Evolutionary conservation across 2,329 filamentous ascomycete genomes (phyloP), one percentile per base, ranked within the genome.

Genomic region (Pseudogymnoascus sp.): DNA sequence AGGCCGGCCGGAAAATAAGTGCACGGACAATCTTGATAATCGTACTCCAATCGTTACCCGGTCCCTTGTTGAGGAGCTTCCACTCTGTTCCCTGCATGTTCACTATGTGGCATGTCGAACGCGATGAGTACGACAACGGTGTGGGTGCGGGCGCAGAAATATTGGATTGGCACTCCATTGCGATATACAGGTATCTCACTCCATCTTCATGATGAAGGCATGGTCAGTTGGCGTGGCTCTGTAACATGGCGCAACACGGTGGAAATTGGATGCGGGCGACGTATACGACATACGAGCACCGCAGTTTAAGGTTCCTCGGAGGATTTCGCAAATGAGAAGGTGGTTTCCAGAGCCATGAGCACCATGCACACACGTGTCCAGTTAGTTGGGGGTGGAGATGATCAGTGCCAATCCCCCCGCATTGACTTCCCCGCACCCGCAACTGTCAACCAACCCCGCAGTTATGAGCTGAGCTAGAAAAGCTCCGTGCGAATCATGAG

Each of bases 271-370:
- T 11, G n/a, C 9, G 14, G n/a, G 25, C 42, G 11, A 8, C 21
- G n/a, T 11, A 56, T 34, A 7, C 49, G 49, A 18, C n/a, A 9
- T 18, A 34, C 28, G n/a, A 56, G 49, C 9, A 16, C n/a, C 6
- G n/a, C 2, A 5, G 18, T 34, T 53, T 56, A 56, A 56, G 49
- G 49, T 56, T 56, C 6, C 18, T 56, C 28, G 49, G 49, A 18
- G 49, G 28, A 34, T 56, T 53, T 56, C 49, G 49, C 7, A 56
- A 56, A 56, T 56, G 28, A 56, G 49, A 28, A 56, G 49, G 49
- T 18, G 49, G 8, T 34, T 34, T 34, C 49, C 8, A n/a, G 25
- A 34, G 25, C n/a, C n/a, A 18, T 56, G 28, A 5, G 16, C 25
- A 34, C 28, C 49, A 56, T 18, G 49, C n/a, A 56, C 49, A 34